Evolutionary conservation across 106 monocot species (phyloP).

Genomic region (Iris macrosiphon): DNA sequence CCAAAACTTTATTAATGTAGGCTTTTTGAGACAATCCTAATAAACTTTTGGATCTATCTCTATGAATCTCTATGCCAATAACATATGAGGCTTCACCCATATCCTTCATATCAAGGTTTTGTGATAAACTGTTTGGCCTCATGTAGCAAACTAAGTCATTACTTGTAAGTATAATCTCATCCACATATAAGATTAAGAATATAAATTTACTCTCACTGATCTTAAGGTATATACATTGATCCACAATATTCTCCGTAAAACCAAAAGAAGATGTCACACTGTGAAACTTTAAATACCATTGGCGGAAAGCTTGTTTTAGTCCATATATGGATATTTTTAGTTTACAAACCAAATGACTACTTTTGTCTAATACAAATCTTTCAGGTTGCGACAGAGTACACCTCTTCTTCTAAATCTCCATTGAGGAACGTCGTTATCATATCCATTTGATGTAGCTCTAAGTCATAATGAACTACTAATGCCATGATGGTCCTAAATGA

Average conservation of each 20-base stretch:
- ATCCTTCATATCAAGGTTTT: not conserved
- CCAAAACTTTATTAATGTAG: too few relatives aligned
- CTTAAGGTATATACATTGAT: too few relatives aligned
- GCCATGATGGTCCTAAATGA: not conserved
- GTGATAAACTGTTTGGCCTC: not conserved
- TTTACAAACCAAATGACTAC: conserved; percentile 1
- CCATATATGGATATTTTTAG: conserved; percentile 8
- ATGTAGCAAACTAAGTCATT: not conserved
- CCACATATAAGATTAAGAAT: too few relatives aligned
- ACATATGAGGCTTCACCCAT: too few relatives aligned
- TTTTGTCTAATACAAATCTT: not conserved
- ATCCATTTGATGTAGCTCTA: conserved; percentile 11
- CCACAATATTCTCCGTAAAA: too few relatives aligned
- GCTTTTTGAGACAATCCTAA: too few relatives aligned
- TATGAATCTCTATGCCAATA: too few relatives aligned
- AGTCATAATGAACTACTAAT: not conserved
- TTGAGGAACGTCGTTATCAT: conserved; percentile 5
- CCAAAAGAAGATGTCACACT: too few relatives aligned
- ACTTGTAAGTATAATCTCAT: not conserved
- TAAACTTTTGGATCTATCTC: too few relatives aligned
- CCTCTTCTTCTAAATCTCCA: not conserved
- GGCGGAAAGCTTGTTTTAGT: conserved; percentile 1
- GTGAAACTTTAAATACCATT: not conserved
- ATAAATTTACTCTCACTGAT: too few relatives aligned
- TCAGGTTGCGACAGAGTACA: not conserved